A percentile compares a stretch with the other conserved stretches of the same genome.
Evolutionary conservation across 139 green algal genomes (phyloP).

Genomic region (Coelastrella sp.): DNA sequence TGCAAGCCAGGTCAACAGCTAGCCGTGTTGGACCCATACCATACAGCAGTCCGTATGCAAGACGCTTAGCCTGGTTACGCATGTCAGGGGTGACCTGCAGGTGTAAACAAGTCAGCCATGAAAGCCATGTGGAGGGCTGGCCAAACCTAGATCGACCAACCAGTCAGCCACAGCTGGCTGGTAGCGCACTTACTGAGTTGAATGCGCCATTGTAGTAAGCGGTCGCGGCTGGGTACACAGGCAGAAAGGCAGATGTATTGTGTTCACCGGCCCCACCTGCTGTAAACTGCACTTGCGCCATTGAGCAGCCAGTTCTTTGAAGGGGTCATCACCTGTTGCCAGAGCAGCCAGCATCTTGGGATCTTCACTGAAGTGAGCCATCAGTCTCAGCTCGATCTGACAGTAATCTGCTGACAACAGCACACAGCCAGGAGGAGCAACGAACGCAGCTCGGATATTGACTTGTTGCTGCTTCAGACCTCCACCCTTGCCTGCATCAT

Average conservation of each 20-base stretch:
- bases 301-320: slow-evolving; percentile 74
- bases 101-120: neutral
- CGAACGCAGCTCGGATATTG: slow-evolving; percentile 68
- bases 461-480: slow-evolving; percentile 20
- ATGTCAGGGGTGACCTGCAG: slow-evolving; percentile 59
- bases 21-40: slow-evolving; percentile 74
- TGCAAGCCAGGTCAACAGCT: slow-evolving; percentile 59
- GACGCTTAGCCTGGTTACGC: slow-evolving; percentile 74
- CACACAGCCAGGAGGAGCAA: slow-evolving; percentile 55
- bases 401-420: slow-evolving; percentile 86
- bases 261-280: slow-evolving; percentile 57
- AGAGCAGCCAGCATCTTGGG: slow-evolving; percentile 68
- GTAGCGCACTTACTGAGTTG: neutral
- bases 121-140: neutral
- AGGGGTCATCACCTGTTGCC: slow-evolving; percentile 74
- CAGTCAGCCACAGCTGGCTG: too few relatives aligned
- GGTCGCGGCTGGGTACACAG: too few relatives aligned
- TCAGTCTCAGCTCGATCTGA: slow-evolving; percentile 90
- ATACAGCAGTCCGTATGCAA: slow-evolving; percentile 87
- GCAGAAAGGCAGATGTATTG: too few relatives aligned
- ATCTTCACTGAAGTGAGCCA: slow-evolving; percentile 90
- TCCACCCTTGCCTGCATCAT: neutral
- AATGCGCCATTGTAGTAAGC: too few relatives aligned
- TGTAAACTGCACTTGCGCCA: slow-evolving; percentile 62
- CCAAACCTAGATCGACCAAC: too few relatives aligned